These are phyloP conservation scores for Acanthamoeba castellanii DNA, from an alignment of 208 protist species.

Conservation along the genomic window DNA sequence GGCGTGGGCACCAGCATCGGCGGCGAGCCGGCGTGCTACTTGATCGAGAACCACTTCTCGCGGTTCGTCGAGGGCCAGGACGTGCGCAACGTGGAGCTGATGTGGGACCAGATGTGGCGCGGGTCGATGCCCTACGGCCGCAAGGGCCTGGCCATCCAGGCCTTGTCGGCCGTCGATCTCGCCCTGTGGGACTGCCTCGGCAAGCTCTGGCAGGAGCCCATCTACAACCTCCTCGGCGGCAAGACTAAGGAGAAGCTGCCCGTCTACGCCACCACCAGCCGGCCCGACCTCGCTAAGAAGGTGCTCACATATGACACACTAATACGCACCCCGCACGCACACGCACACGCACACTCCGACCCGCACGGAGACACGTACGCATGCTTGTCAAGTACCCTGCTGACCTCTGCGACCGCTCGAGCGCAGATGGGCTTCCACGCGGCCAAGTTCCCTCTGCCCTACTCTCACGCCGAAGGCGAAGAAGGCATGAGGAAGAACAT, in stretches of 20 bases:
- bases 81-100: constrained; percentile 85
- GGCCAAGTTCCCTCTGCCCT: constrained; percentile 87
- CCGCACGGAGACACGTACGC: neutral
- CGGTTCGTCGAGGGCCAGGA: constrained; percentile 86
- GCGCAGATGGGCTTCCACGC: constrained; percentile 77
- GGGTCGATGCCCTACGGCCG: constrained; percentile 86
- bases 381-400: no score
- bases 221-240: constrained; percentile 87
- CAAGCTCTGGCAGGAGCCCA: constrained; percentile 85
- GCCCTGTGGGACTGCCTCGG: constrained; percentile 85
- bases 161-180: constrained; percentile 85
- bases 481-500: constrained; percentile 85
- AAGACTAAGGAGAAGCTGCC: constrained; percentile 85
- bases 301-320: neutral
- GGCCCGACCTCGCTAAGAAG: constrained; percentile 82
- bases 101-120: constrained; percentile 87
- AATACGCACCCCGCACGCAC: neutral
- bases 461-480: constrained; percentile 86
- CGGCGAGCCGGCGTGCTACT: constrained; percentile 86
- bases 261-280: constrained; percentile 85
- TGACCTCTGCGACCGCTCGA: neutral
- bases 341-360: neutral
- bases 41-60: constrained; percentile 85
- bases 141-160: constrained; percentile 87
- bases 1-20: constrained; percentile 85